A percentile compares a stretch with the other conserved stretches of the same genome.
These are phyloP conservation scores for Camptophora hylomeconis DNA, from an alignment of 2,329 filamentous ascomycete genomes.

Conservation along the genomic window DNA sequence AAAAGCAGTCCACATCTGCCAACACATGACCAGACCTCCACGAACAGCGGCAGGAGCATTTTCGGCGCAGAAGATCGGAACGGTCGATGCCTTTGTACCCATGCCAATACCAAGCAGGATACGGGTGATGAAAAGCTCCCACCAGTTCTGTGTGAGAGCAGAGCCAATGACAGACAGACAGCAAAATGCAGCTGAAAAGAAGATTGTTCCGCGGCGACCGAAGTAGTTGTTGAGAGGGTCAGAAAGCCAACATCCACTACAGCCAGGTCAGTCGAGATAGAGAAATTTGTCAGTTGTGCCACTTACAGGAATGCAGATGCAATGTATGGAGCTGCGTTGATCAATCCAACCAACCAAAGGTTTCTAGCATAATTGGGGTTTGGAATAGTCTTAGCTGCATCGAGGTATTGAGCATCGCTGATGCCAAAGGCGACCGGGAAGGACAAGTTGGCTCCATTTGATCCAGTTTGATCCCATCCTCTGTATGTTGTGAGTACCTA, in stretches of 20 bases:
- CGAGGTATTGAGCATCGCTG: conserved; percentile 18
- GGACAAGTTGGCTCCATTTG: conserved; percentile 39
- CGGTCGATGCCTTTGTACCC: conserved; percentile 60
- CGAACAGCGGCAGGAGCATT: conserved; percentile 56
- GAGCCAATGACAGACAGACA: conserved; percentile 49
- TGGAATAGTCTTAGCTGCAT: conserved; percentile 9
- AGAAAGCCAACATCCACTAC: conserved; percentile 59
- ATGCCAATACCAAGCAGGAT: conserved; percentile 67
- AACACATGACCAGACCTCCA: conserved; percentile 70
- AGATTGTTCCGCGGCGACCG: conserved; percentile 51
- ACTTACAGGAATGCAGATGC: conserved; percentile 35
- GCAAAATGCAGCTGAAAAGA: conserved; percentile 44
- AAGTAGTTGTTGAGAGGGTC: conserved; percentile 48
- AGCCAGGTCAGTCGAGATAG: conserved; percentile 41
- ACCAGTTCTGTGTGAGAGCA: conserved; percentile 58
- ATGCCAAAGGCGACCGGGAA: conserved; percentile 37
- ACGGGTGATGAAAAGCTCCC: conserved; percentile 55
- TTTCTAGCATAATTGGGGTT: conserved; percentile 29
- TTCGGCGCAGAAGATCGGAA: conserved; percentile 66
- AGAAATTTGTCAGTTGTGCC: too few relatives aligned
- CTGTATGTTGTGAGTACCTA: conserved; percentile 39
- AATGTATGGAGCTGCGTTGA: conserved; percentile 44
- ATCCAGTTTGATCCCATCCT: conserved; percentile 41
- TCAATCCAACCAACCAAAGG: conserved; percentile 46
- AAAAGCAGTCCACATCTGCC: conserved; percentile 52